Evolutionary conservation across 805 yeast species (phyloP).

Genomic region (Lipomyces yamadae): DNA sequence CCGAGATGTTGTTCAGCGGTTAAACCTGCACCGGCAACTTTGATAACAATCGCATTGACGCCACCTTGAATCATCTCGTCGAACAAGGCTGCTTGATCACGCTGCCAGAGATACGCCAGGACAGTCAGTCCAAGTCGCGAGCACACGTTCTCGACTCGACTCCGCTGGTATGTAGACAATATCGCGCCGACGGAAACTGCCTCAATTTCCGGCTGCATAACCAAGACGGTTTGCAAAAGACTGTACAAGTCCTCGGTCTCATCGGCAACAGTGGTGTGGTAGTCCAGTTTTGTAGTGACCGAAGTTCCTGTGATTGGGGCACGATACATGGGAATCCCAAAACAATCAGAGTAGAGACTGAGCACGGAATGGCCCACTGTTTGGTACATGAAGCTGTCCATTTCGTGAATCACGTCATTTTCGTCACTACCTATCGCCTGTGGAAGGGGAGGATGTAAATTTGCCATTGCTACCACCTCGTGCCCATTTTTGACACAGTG

Average conservation of each 20-base stretch:
- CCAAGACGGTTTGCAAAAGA: slow-evolving; percentile 56
- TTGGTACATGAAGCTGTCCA: slow-evolving; percentile 96
- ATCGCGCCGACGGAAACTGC: slow-evolving; percentile 97
- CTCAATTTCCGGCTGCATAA: slow-evolving; percentile 68
- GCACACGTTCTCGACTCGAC: slow-evolving; percentile 92
- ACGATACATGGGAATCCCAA: slow-evolving; percentile 80
- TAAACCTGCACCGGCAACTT: slow-evolving; percentile 93
- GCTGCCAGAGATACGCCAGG: slow-evolving; percentile 86
- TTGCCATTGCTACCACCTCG: slow-evolving; percentile 82
- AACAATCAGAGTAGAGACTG: slow-evolving; percentile 65
- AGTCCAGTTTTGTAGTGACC: slow-evolving; percentile 69
- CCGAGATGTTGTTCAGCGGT: slow-evolving; percentile 65
- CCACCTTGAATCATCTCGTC: slow-evolving; percentile 72
- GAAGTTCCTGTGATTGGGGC: slow-evolving; percentile 67
- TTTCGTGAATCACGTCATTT: slow-evolving; percentile 56
- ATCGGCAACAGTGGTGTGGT: slow-evolving; percentile 67
- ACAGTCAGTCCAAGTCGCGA: slow-evolving; percentile 68
- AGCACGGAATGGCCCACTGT: slow-evolving; percentile 92
- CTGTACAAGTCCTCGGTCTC: slow-evolving; percentile 83
- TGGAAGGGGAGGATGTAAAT: slow-evolving; percentile 65
- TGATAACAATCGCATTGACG: slow-evolving; percentile 81
- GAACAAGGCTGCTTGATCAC: slow-evolving; percentile 80
- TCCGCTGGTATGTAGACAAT: slow-evolving; percentile 90
- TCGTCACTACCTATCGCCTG: slow-evolving; percentile 40
- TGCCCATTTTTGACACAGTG: slow-evolving; percentile 89